Evolutionary conservation across 192 early-diverging fungal genomes (phyloP), one percentile per base, ranked within the genome.

Genomic region (Coemansia sp.): DNA sequence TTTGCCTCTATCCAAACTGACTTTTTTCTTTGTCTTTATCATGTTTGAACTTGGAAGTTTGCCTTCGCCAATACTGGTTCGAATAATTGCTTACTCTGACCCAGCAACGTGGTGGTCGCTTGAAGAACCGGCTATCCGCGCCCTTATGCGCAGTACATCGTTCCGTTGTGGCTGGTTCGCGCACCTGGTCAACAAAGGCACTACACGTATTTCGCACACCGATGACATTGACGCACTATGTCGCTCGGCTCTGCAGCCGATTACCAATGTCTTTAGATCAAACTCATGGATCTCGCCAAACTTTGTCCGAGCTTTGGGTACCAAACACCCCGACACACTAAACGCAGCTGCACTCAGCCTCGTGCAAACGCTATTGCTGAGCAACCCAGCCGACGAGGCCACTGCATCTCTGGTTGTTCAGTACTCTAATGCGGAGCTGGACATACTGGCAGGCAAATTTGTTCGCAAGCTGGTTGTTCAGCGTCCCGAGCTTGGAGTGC

Each of bases 161-260:
- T 72, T 72, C 36, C 69, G 69, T 12, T 57, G 62, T 32, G 49
- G 44, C 11, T 72, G 69, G 69, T 32, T 51, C 5, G 44, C 49
- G 18, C 44, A 62, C 14, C 40, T 72, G n/a, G 49, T 55, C 5
- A 53, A 56, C 28, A 16, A 45, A 11, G 16, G 58, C 1, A 42
- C 49, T 1, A 2, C 40, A 1, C 23, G 11, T 4, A 31, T 39
- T n/a, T 18, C 52, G 1, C 8, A 47, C 11, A 31, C 47, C 3
- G 58, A 43, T 15, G 69, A 59, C 15, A 57, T 71, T n/a, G 18
- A 28, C 5, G 23, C 17, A 7, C 46, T 53, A 2, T 17, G 47
- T 5, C 9, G 16, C 17, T 26, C 21, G 15, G 58, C 57, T 11
- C 21, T 71, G 43, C 40, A 60, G 11, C 69, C 62, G 14, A 26